Evolutionary conservation across 768 basidiomycete genomes (phyloP).

Genomic region (Leccinum imitatum): DNA sequence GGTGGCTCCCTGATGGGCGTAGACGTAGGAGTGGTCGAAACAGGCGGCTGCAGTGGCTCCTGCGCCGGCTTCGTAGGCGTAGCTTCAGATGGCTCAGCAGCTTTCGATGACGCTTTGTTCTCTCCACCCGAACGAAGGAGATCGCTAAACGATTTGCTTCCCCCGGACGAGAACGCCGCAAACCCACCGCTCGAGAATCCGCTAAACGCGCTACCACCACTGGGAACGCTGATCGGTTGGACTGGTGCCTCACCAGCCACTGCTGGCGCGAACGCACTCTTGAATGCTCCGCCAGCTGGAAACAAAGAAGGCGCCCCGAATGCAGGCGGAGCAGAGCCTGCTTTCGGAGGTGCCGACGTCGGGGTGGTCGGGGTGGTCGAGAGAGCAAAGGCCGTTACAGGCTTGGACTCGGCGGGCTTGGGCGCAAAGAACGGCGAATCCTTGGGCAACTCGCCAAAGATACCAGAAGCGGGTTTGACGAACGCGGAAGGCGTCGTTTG

Average conservation of each 20-base stretch:
- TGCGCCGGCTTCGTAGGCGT: constrained; percentile 9
- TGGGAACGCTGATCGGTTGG: constrained; percentile 16
- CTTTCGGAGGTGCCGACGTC: constrained; percentile 25
- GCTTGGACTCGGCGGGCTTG: constrained; percentile 29
- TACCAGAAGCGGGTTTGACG: constrained; percentile 37
- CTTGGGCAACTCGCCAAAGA: constrained; percentile 35
- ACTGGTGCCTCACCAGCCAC: constrained; percentile 2
- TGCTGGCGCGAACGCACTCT: constrained; percentile 19
- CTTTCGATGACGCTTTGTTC: constrained; percentile 21
- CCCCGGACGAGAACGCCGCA: constrained; percentile 46
- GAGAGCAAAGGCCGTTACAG: constrained; percentile 41
- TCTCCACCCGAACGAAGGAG: constrained; percentile 46
- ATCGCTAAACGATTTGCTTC: constrained; percentile 59
- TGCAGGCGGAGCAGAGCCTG: constrained; percentile 25
- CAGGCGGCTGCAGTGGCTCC: neutral
- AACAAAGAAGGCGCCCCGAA: constrained; percentile 41
- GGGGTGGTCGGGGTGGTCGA: constrained; percentile 16
- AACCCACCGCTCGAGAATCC: constrained; percentile 44
- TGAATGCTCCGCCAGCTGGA: constrained; percentile 25
- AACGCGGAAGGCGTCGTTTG: constrained; percentile 36
- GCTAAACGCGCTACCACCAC: constrained; percentile 23
- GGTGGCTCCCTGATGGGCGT: constrained; percentile 17
- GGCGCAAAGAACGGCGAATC: constrained; percentile 57
- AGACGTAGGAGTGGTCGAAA: constrained; percentile 14
- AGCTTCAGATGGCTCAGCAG: constrained; percentile 16